phyloP scores from a whole-genome alignment of 495 filamentous ascomycete genomes.

The Halenospora varia region DNA sequence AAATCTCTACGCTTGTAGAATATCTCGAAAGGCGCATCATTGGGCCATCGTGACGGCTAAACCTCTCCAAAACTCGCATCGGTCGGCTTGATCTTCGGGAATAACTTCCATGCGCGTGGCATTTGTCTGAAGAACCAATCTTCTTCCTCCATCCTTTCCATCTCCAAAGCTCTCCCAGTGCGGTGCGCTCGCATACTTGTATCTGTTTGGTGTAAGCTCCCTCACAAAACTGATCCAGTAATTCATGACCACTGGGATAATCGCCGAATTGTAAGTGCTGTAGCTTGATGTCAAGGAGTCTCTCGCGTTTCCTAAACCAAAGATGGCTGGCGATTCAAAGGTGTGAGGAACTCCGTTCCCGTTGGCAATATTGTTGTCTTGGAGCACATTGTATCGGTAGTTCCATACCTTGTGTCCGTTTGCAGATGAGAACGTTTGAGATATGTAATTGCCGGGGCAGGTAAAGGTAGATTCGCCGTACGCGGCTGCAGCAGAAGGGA shows the following conservation, averaged over 20 bases:
- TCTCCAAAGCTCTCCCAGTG: conserved; percentile 34
- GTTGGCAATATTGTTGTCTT: conserved; percentile 44
- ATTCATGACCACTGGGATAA: conserved; percentile 50
- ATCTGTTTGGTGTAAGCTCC: conserved; percentile 53
- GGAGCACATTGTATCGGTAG: conserved; percentile 61
- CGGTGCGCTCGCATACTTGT: conserved; percentile 37
- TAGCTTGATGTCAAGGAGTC: conserved; percentile 56
- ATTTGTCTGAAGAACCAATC: conserved; percentile 48
- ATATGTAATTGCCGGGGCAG: conserved; percentile 59
- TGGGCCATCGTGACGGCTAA: conserved; percentile 10
- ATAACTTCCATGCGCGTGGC: conserved; percentile 32
- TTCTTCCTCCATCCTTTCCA: conserved; percentile 33
- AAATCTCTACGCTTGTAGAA: neutral
- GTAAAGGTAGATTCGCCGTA: conserved; percentile 72
- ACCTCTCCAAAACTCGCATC: conserved; percentile 16
- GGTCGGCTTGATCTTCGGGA: conserved; percentile 1
- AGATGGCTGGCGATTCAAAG: conserved; percentile 17
- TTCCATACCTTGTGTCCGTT: conserved; percentile 29
- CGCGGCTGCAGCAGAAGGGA: conserved; percentile 51
- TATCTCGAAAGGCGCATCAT: neutral
- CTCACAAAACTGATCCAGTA: conserved; percentile 70
- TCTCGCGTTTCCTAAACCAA: conserved; percentile 38
- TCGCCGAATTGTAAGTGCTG: conserved; percentile 19
- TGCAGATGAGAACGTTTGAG: conserved; percentile 36
- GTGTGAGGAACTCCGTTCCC: conserved; percentile 54